Percentiles rank a stretch among this genome's conserved stretches.
phyloP scores from a whole-genome alignment of 495 filamentous ascomycete genomes.

The Xylaria longipes region DNA sequence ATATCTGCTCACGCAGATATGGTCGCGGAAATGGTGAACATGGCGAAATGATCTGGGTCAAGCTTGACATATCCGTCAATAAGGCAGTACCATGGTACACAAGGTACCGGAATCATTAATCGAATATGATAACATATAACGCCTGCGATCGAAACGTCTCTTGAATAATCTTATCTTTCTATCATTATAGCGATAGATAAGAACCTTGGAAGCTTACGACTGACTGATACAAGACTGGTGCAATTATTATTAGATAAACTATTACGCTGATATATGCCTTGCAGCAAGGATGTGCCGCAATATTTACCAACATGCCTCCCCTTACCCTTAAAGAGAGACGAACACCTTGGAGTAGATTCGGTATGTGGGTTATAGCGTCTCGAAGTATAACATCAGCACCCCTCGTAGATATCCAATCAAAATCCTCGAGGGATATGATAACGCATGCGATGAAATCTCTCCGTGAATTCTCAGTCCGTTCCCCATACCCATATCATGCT shows the following conservation, averaged over 20 bases:
- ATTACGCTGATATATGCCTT: background rate
- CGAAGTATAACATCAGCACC: background rate
- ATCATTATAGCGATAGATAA: conserved; percentile 1
- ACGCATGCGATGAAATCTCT: background rate
- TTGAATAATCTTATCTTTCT: background rate
- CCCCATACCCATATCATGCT: background rate
- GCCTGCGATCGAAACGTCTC: background rate
- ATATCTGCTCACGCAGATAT: background rate
- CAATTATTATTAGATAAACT: background rate
- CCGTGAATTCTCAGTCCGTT: background rate
- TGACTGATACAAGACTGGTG: background rate
- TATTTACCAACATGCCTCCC: background rate
- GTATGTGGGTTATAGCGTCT: background rate
- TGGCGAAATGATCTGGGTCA: background rate
- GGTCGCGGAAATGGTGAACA: background rate
- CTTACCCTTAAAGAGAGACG: background rate
- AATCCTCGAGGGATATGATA: background rate
- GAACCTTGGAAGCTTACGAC: background rate
- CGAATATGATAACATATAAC: background rate
- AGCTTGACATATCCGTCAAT: background rate
- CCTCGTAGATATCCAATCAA: conserved; percentile 3
- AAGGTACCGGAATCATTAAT: background rate
- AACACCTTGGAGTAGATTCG: conserved; percentile 11
- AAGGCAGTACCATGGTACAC: background rate
- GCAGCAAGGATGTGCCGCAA: background rate